Evolutionary conservation across 75 land plant species (phyloP), one percentile per base, ranked within the genome.

Genomic region (Selaginella tamariscina): DNA sequence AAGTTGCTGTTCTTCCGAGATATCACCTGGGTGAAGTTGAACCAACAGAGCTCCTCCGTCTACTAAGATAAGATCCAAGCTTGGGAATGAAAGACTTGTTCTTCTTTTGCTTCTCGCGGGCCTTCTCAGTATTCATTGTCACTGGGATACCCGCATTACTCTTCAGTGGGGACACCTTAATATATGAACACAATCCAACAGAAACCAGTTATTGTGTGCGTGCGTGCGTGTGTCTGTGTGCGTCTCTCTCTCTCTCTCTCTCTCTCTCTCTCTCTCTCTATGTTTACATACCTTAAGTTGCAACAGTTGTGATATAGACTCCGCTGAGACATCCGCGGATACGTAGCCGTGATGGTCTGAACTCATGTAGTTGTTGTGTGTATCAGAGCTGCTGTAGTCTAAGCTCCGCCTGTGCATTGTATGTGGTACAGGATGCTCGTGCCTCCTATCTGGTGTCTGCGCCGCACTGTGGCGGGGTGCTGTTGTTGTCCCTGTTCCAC

Each of bases 121-220:
- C 5, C 62, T 59, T 59, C 62, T 59, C 62, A 8, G 62, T 8
- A 21, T 59, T 59, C 62, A 9, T n/a, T n/a, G 62, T n/a, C 18
- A 59, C 23, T 23, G 23, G 62, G 26, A 39, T 5, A 5, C 11
- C 5, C 26, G 62, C 20, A 20, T 11, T 49, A 20, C 18, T 59
- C 62, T 59, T 59, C 18, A 59, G 23, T n/a, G 62, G 62, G 18
- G 62, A 59, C 5, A 59, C 62, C n/a, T n/a, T n/a, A n/a, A n/a
- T n/a, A n/a, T n/a, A n/a, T n/a, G n/a, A n/a, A n/a, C n/a, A n/a
- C n/a, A n/a, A n/a, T n/a, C n/a, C n/a, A n/a, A n/a, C n/a, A n/a
- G n/a, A n/a, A n/a, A n/a, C n/a, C n/a, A n/a, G n/a, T n/a, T n/a
- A n/a, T n/a, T n/a, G n/a, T n/a, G n/a, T n/a, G n/a, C n/a, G n/a